Conservation (phyloP, 495 filamentous ascomycete genomes). For the Mytilinidion resinicola region DNA sequence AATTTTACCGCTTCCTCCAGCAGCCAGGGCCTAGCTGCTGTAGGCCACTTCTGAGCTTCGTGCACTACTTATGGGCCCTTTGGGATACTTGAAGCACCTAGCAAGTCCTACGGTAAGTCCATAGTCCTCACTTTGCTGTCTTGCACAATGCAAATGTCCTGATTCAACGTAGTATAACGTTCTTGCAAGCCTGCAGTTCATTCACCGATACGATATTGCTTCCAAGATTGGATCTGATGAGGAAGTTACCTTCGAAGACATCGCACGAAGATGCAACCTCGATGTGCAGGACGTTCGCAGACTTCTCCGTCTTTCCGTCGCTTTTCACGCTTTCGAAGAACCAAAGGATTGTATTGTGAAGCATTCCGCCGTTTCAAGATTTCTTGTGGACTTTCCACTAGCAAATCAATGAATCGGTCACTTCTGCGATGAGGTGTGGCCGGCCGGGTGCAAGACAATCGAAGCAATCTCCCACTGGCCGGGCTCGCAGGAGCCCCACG, state of each 20-base stretch:
- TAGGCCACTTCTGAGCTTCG: not conserved
- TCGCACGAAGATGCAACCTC: not conserved
- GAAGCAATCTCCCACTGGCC: not conserved
- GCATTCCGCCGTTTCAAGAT: conserved; percentile 15
- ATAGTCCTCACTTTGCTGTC: not conserved
- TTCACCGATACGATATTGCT: not conserved
- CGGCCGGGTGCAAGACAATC: not conserved
- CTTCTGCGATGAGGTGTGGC: not conserved
- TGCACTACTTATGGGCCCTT: not conserved
- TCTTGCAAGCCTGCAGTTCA: not conserved
- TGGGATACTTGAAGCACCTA: not conserved
- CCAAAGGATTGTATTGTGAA: conserved; percentile 7
- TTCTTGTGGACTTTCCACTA: not conserved
- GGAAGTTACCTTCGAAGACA: not conserved
- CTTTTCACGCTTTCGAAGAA: conserved; percentile 17
- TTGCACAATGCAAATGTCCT: not conserved
- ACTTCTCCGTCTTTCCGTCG: conserved; percentile 20
- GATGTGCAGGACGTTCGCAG: not conserved
- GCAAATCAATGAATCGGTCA: not conserved
- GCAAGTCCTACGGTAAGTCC: not conserved
- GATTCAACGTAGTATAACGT: not conserved
- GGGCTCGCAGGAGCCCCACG: not conserved
- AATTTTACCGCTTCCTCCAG: not conserved
- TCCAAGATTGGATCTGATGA: not conserved
- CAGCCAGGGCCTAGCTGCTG: not conserved